Evolutionary conservation across 371 early-diverging fungal genomes (phyloP).

Genomic region (Apophysomyces variabilis): DNA sequence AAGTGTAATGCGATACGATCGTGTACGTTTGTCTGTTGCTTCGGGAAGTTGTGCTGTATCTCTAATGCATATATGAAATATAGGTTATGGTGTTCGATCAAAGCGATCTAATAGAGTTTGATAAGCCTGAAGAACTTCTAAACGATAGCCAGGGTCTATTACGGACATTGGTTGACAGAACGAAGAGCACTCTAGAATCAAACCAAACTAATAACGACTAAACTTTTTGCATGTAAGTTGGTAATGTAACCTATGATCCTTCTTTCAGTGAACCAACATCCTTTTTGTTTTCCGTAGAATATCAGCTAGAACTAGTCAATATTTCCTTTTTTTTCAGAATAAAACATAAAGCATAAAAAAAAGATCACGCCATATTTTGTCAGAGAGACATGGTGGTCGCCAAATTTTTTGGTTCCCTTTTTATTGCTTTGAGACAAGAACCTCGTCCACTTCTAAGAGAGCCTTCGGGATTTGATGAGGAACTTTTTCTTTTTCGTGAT

Average conservation of each 20-base stretch:
- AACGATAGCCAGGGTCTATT: conserved; percentile 37
- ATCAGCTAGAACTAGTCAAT: not conserved
- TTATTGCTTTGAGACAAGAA: conserved; percentile 9
- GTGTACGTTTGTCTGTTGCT: conserved; percentile 23
- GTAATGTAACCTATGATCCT: not conserved
- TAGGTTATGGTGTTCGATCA: conserved; percentile 61
- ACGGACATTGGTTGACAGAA: conserved; percentile 38
- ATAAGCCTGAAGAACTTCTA: conserved; percentile 57
- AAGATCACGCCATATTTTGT: conserved; percentile 3
- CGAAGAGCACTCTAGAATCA: conserved; percentile 26
- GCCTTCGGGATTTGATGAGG: not conserved
- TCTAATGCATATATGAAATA: not conserved
- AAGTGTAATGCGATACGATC: conserved; percentile 68
- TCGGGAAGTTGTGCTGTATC: conserved; percentile 30
- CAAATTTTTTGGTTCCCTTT: not conserved
- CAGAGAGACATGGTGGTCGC: not conserved
- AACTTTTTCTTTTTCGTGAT: not conserved
- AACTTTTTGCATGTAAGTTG: not conserved
- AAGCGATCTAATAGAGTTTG: conserved; percentile 81
- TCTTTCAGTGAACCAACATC: not conserved
- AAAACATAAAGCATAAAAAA: not conserved
- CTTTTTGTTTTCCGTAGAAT: not conserved
- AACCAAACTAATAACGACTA: not conserved
- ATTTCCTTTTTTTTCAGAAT: not conserved
- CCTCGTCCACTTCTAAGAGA: conserved; percentile 3